Evolutionary conservation across 345 rosid species (phyloP).

Genomic region (Raphanus raphanistrum): DNA sequence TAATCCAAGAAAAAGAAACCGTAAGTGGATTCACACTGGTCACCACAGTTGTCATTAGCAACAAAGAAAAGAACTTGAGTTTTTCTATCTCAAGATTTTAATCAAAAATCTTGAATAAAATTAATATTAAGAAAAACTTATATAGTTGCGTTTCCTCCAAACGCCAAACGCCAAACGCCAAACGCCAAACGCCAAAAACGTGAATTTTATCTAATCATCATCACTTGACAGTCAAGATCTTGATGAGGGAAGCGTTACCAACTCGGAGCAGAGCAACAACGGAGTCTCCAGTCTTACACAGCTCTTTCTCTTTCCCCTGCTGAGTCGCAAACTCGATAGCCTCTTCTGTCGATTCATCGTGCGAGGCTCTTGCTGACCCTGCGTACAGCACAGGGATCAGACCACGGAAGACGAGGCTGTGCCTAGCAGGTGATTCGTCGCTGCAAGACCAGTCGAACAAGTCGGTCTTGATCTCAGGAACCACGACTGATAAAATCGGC

Average conservation of each 20-base stretch:
- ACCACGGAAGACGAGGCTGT: slow-evolving; percentile 85
- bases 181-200: slow-evolving; percentile 36
- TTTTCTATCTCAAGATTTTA: slow-evolving; percentile 36
- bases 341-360: slow-evolving; percentile 88
- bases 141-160: slow-evolving; percentile 3
- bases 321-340: slow-evolving; percentile 76
- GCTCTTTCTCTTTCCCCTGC: slow-evolving; percentile 64
- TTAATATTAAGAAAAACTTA: slow-evolving; percentile 9
- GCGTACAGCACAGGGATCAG: slow-evolving; percentile 77
- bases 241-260: slow-evolving; percentile 88
- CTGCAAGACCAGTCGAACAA: slow-evolving; percentile 94
- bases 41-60: slow-evolving; percentile 21
- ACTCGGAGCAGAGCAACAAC: slow-evolving; percentile 88
- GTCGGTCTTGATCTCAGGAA: slow-evolving; percentile 85
- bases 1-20: not conserved
- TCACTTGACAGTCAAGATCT: slow-evolving; percentile 80
- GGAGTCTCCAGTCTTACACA: slow-evolving; percentile 80
- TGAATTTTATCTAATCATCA: not conserved
- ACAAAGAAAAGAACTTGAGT: slow-evolving; percentile 30
- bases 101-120: slow-evolving; percentile 30
- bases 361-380: slow-evolving; percentile 85
- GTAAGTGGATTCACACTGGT: slow-evolving; percentile 34
- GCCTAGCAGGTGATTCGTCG: slow-evolving; percentile 87
- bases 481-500: slow-evolving; percentile 87
- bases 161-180: slow-evolving; percentile 28